Base-by-base conservation (phyloP, 345 rosid genomes). In the Citrus cavaleriei region DNA sequence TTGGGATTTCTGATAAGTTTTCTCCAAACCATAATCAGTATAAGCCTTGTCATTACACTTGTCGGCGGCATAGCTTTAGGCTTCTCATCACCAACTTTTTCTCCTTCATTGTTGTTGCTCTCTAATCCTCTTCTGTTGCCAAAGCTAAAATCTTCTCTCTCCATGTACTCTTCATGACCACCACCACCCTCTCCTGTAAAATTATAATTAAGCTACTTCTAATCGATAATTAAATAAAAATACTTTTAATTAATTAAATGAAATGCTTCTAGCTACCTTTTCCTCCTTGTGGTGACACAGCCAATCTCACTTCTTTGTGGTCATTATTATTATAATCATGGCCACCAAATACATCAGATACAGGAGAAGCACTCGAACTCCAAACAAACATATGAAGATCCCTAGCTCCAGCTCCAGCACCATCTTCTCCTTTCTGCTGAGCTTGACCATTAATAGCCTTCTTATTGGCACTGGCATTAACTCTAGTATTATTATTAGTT, bases 21-120 rank as follows among this genome's bases (percentile, higher is more conserved):
- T 67, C 99, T 96, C 99, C 99, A 96, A 40, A 94, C 99, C 99
- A 96, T 96, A 72, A 96, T 94, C 68, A 96, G 86, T 18, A 96
- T 96, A 2, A 96, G 98, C 89, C 98, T 96, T 75, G 99, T 96
- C 98, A 96, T 93, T 5, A 96, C 99, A 82, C 97, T 92, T 58
- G 98, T 87, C 30, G 99, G 98, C 42, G 99, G 99, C 99, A 94
- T 94, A 18, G 91, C 55, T 77, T 89, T 94, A 51, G 91, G 46
- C 68, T 92, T 93, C 0, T 80, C 91, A 51, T 87, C 89, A 0
- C 83, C 89, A 0, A 79, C 85, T 74, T 90, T 83, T 24, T 90
- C 94, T 28, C 88, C 87, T 55, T 87, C 91, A 40, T 80, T 80
- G 32, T 83, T 83, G 75, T 87, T 87, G 80, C 68, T 83, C 10